Base-by-base conservation (phyloP, 2,329 filamentous ascomycete genomes). In the Fusarium musae region DNA sequence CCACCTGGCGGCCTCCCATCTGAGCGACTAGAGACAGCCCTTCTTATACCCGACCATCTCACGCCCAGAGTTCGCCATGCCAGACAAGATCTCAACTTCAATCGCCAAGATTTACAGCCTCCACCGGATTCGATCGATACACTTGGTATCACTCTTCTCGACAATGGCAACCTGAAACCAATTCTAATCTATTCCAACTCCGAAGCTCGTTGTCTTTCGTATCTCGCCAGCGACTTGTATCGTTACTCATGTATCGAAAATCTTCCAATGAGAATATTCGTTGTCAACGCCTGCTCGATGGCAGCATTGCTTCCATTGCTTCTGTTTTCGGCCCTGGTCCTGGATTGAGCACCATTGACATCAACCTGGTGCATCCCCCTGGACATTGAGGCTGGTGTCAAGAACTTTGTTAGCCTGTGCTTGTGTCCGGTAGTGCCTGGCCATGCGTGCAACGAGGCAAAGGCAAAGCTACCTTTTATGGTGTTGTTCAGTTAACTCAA, bases 1-100 rank as follows among this genome's bases (percentile, higher is more conserved):
- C 71, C 43, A 60, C 71, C 58, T 36, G 47, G 56, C 61, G 71
- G 71, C 71, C 71, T 73, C 71, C 54, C 54, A 59, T 57, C 47
- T 42, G 47, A 52, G 32, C 54, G 26, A 65, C 56, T 47, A 39
- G 52, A 65, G 49, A 50, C 19, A 53, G n/a, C n/a, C 52, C 50
- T 49, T 65, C 62, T 63, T 69, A 70, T 65, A 69, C 43, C 66
- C 30, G 30, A 44, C 34, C 46, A 53, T 69, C 44, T 69, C 40
- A 65, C 59, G 19, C 49, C 36, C 23, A 46, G 26, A 62, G 26
- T 30, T 42, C 30, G 26, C 37, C 30, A 53, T 39, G 23, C 36
- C 36, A 34, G 28, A 15, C 47, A 54, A 46, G 36, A 28, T 52
- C 42, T 32, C n/a, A 39, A 42, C n/a, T 63, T 23, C 36, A 21